These are phyloP conservation scores for Lepiota subincarnata DNA, from an alignment of 768 basidiomycete genomes.

Conservation along the genomic window DNA sequence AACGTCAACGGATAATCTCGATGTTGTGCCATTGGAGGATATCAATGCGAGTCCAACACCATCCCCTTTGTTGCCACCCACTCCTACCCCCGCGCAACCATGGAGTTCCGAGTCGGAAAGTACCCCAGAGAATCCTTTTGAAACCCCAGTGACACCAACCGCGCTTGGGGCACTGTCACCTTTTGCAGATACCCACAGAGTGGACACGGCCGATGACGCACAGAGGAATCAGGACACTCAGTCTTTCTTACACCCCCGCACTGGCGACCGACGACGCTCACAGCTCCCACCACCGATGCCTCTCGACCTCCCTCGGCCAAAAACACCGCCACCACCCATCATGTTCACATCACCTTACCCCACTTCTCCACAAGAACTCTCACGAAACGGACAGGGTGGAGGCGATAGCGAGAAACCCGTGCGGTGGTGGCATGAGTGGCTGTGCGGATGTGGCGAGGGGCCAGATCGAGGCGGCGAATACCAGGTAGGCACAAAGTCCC, in stretches of 20 bases:
- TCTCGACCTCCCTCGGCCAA: constrained; percentile 51
- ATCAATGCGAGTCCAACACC: constrained; percentile 39
- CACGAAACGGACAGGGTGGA: constrained; percentile 16
- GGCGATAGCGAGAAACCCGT: constrained; percentile 33
- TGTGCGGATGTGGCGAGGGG: constrained; percentile 79
- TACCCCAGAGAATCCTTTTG: constrained; percentile 9
- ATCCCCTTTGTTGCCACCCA: constrained; percentile 31
- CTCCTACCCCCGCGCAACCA: not conserved
- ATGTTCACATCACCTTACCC: constrained; percentile 21
- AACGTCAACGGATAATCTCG: constrained; percentile 48
- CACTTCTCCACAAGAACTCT: constrained; percentile 16
- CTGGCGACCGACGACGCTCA: constrained; percentile 6
- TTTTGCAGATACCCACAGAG: constrained; percentile 35
- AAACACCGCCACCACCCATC: constrained; percentile 34
- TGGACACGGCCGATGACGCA: constrained; percentile 20
- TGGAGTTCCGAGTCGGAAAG: not conserved
- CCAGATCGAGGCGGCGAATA: constrained; percentile 65
- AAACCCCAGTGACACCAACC: constrained; percentile 1
- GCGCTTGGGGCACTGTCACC: constrained; percentile 38
- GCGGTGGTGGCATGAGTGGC: constrained; percentile 84
- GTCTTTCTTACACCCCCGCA: not conserved
- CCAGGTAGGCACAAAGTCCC: constrained; percentile 45
- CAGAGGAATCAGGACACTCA: not conserved
- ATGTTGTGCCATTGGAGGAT: constrained; percentile 52
- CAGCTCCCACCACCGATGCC: constrained; percentile 46